Conservation (phyloP, 495 filamentous ascomycete species). For the Tirmania nivea region DNA sequence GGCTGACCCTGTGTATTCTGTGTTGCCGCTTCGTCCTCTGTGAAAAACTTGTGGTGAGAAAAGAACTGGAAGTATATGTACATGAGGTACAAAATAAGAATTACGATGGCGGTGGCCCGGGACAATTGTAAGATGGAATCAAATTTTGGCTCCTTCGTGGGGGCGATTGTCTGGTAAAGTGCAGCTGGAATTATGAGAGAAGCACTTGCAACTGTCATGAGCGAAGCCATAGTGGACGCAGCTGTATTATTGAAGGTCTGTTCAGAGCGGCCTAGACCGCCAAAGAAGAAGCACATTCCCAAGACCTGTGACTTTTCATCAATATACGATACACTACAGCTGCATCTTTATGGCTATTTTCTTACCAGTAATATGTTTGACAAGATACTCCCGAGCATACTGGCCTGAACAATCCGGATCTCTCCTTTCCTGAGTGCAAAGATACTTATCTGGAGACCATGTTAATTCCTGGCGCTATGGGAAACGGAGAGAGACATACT, state of each 20-base stretch:
- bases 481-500: slow-evolving; percentile 30
- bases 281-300: slow-evolving; percentile 88
- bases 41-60: slow-evolving; percentile 63
- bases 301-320: slow-evolving; percentile 28
- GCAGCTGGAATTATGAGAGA: slow-evolving; percentile 83
- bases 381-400: slow-evolving; percentile 91
- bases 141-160: slow-evolving; percentile 22
- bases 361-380: slow-evolving; percentile 72
- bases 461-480: neutral
- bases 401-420: slow-evolving; percentile 88
- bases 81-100: slow-evolving; percentile 68
- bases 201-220: slow-evolving; percentile 81
- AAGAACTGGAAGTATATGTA: slow-evolving; percentile 82
- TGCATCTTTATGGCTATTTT: neutral
- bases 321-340: neutral
- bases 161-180: slow-evolving; percentile 38
- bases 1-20: slow-evolving; percentile 20
- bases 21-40: slow-evolving; percentile 21
- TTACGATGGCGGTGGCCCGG: slow-evolving; percentile 72
- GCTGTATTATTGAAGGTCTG: slow-evolving; percentile 69
- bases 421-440: slow-evolving; percentile 68
- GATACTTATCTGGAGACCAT: slow-evolving; percentile 52
- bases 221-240: slow-evolving; percentile 83
- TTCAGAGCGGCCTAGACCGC: slow-evolving; percentile 49
- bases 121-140: slow-evolving; percentile 62